These are phyloP conservation scores for Crithidia thermophila DNA, from an alignment of 208 protist species.

Conservation along the genomic window DNA sequence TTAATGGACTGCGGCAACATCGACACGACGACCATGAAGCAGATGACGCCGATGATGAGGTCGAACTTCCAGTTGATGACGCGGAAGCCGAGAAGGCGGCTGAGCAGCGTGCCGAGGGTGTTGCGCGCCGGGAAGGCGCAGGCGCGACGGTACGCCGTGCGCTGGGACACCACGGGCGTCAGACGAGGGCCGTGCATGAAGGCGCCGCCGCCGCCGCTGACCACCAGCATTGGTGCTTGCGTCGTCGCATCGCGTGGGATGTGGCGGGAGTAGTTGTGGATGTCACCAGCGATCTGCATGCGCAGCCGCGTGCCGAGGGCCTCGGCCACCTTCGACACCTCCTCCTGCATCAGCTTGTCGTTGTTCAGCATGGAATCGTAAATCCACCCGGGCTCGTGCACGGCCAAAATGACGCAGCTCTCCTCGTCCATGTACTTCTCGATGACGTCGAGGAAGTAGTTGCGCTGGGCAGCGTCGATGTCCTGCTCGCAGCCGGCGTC, in stretches of 20 bases:
- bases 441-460: conserved; percentile 81
- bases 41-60: conserved; percentile 65
- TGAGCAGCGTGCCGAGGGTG: conserved; percentile 50
- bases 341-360: conserved; percentile 40
- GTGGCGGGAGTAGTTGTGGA: conserved; percentile 89
- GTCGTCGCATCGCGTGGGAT: conserved; percentile 48
- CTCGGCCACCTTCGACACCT: conserved; percentile 45
- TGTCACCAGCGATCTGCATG: conserved; percentile 68
- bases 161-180: conserved; percentile 49
- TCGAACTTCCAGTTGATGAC: conserved; percentile 90
- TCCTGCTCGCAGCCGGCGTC: conserved; percentile 78
- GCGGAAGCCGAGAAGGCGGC: conserved; percentile 71
- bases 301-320: conserved; percentile 62
- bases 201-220: conserved; percentile 78
- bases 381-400: conserved; percentile 78
- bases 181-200: conserved; percentile 73
- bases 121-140: conserved; percentile 62
- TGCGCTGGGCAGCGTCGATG: conserved; percentile 80
- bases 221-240: conserved; percentile 60
- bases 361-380: conserved; percentile 57
- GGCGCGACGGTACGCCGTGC: conserved; percentile 50
- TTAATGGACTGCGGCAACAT: conserved; percentile 53
- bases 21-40: conserved; percentile 73
- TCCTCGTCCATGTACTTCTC: conserved; percentile 64
- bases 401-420: conserved; percentile 61